Base-by-base conservation (phyloP, 2,329 filamentous ascomycete species). In the Neonectria coccinea region DNA sequence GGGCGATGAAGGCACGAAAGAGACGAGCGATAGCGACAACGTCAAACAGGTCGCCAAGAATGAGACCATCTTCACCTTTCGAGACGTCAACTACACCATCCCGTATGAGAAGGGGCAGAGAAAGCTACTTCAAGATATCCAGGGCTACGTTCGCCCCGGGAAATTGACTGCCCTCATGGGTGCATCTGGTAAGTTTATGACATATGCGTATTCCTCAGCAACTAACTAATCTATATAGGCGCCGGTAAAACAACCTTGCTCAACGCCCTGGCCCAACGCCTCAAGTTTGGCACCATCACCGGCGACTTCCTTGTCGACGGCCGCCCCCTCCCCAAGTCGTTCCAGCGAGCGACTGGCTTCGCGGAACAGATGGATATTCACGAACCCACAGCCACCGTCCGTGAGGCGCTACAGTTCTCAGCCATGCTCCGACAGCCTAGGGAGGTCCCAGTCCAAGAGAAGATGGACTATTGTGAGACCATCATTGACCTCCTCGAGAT, bases 111-210 rank as follows among this genome's bases (percentile, higher is more conserved):
- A 84, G 3, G 87, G 92, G 55, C 79, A 86, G n/a, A 85, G 91
- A 20, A 87, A 89, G 53, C 86, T 96, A 58, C 80, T 96, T 20
- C 87, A 94, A 64, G 85, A 93, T 65, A 90, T 95, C 1, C 89
- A 94, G 71, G 92, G 92, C n/a, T 95, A 90, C 84, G 92, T 96
- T 47, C 91, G 92, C 65, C 92, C 93, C 1, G 92, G 92, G 33
- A 94, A 91, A 56, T 79, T 94, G 54, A 94, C 92, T 10, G 92
- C 92, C 9, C 84, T 94, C 0, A 95, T 95, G 92, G 91, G 83
- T 39, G 82, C 83, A 22, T 84, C 83, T 45, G 82, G 79, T 74
- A 76, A 71, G 70, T 53, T 3, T 1, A 33, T 41, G 5, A 3
- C 7, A 16, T 27, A 39, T 7, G 4, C 22, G 6, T 56, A 1